Evolutionary conservation across 75 land plant species (phyloP).

Genomic region (Pinus taeda): DNA sequence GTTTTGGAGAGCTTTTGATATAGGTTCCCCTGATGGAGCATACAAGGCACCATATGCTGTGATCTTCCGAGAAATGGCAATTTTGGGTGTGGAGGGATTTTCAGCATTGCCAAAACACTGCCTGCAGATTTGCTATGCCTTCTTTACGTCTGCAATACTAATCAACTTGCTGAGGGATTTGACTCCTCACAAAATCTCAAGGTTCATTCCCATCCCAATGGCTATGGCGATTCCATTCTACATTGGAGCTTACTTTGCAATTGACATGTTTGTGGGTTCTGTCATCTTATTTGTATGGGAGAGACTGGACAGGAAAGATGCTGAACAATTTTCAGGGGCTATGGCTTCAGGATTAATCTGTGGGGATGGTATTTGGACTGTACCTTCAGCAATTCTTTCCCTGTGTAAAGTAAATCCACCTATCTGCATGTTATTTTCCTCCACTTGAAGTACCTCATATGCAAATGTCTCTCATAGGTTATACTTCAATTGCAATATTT

Average conservation of each 20-base stretch:
- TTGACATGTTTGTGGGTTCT: conserved; percentile 76
- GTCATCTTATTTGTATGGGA: conserved; percentile 64
- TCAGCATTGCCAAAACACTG: conserved; percentile 65
- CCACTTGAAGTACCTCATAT: conserved; percentile 10
- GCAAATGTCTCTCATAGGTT: too few species aligned
- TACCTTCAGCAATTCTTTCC: conserved; percentile 67
- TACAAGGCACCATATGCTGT: conserved; percentile 68
- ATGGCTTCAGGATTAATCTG: conserved; percentile 82
- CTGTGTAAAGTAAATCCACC: conserved; percentile 54
- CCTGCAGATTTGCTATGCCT: conserved; percentile 31
- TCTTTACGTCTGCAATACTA: conserved; percentile 43
- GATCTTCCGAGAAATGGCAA: conserved; percentile 61
- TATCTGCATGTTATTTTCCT: conserved; percentile 69
- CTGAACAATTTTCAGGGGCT: conserved; percentile 55
- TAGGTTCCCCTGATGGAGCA: conserved; percentile 61
- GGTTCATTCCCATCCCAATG: conserved; percentile 72
- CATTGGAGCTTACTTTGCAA: conserved; percentile 74
- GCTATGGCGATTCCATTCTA: conserved; percentile 88
- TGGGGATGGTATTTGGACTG: conserved; percentile 80
- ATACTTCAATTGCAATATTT: too few species aligned
- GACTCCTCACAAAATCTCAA: conserved; percentile 22
- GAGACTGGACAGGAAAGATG: conserved; percentile 33
- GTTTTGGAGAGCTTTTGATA: conserved; percentile 62
- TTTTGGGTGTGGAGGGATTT: conserved; percentile 68
- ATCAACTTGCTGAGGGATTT: conserved; percentile 42